Percentiles rank a stretch among this genome's conserved stretches.
These are phyloP conservation scores for Neurospora pannonica DNA, from an alignment of 495 filamentous ascomycete genomes.

Conservation along the genomic window DNA sequence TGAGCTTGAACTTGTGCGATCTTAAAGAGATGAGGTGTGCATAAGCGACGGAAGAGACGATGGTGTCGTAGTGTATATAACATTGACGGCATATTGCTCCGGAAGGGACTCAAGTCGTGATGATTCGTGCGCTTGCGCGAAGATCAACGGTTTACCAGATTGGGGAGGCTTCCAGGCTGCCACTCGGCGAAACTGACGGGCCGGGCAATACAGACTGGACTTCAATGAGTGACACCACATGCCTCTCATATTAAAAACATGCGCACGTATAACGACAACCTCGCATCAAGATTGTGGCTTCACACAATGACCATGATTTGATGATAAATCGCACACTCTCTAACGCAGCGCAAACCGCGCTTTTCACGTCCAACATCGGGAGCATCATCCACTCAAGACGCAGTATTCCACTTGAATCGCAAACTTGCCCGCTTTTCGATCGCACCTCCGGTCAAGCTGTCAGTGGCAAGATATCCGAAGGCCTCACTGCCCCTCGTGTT, in stretches of 20 bases:
- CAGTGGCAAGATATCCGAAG: neutral
- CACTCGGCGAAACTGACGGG: neutral
- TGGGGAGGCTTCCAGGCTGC: neutral
- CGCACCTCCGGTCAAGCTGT: neutral
- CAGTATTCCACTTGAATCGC: neutral
- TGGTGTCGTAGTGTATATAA: neutral
- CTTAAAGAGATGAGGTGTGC: neutral
- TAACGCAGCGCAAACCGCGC: neutral
- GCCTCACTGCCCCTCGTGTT: neutral
- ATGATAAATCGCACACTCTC: neutral
- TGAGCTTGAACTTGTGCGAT: neutral
- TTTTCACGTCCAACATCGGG: neutral
- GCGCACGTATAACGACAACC: neutral
- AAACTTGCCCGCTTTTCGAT: neutral
- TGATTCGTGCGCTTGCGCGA: neutral
- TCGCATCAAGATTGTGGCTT: neutral
- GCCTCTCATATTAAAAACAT: neutral
- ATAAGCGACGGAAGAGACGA: neutral
- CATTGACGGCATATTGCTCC: neutral
- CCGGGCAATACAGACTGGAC: neutral
- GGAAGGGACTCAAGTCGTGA: neutral
- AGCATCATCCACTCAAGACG: neutral
- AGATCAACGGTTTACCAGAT: neutral
- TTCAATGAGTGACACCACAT: neutral
- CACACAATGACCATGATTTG: neutral